Conservation (phyloP, 495 filamentous ascomycete species). For the Xylaria sp. region DNA sequence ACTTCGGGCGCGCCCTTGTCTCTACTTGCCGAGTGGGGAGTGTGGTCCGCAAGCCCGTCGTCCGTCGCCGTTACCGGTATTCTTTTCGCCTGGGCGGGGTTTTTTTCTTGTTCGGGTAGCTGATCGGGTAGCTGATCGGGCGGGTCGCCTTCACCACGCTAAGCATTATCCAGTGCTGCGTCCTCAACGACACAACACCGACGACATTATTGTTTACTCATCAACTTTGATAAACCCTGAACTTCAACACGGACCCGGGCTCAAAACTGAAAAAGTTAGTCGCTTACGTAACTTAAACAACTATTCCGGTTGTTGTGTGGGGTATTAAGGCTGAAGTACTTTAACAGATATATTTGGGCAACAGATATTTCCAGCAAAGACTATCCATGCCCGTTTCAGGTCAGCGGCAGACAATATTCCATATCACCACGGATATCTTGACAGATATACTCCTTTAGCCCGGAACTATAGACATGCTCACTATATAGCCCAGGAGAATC, state of each 20-base stretch:
- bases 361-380: background rate
- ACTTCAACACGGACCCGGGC: background rate
- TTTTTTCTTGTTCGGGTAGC: background rate
- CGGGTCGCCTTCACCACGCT: background rate
- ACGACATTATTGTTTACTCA: background rate
- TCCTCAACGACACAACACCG: background rate
- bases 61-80: conserved; percentile 21
- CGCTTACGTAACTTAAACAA: too few relatives aligned
- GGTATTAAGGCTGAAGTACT: background rate
- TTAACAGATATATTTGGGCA: background rate
- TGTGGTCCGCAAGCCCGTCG: background rate
- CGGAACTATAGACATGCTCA: background rate
- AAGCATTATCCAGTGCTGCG: background rate
- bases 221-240: background rate
- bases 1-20: conserved; percentile 5
- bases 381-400: background rate
- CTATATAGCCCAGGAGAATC: background rate
- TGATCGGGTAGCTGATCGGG: background rate
- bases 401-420: background rate
- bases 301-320: too few relatives aligned
- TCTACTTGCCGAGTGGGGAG: conserved; percentile 8
- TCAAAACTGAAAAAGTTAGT: background rate
- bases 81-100: background rate
- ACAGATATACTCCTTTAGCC: background rate
- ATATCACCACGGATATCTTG: background rate